phyloP scores from a whole-genome alignment of 2,329 filamentous ascomycete species.

The Aureobasidium uvarum region DNA sequence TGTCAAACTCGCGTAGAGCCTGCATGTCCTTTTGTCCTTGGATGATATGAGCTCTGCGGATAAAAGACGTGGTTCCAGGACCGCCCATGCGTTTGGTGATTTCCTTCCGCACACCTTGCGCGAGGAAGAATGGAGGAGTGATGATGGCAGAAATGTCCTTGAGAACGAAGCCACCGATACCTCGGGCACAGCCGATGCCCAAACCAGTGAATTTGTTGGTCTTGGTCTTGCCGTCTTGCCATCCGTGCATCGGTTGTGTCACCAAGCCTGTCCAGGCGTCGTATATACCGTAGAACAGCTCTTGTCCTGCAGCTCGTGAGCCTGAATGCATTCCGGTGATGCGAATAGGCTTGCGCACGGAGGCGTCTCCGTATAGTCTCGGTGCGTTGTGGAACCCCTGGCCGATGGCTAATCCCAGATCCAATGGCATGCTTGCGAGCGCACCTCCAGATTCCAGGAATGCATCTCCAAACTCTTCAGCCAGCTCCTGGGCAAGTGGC shows the following conservation, averaged over 20 bases:
- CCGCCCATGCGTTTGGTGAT: slow-evolving; percentile 56
- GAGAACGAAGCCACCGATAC: slow-evolving; percentile 74
- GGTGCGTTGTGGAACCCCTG: slow-evolving; percentile 88
- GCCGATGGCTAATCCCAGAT: slow-evolving; percentile 77
- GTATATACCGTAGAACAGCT: slow-evolving; percentile 61
- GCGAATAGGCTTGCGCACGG: slow-evolving; percentile 72
- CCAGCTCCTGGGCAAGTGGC: slow-evolving; percentile 40
- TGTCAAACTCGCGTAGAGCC: slow-evolving; percentile 29
- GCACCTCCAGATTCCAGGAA: slow-evolving; percentile 70
- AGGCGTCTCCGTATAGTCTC: slow-evolving; percentile 79
- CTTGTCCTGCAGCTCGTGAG: slow-evolving; percentile 71
- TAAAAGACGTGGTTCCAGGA: slow-evolving; percentile 33
- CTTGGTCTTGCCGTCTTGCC: slow-evolving; percentile 51
- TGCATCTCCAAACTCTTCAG: slow-evolving; percentile 64
- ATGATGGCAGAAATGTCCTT: slow-evolving; percentile 70
- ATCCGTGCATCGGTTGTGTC: slow-evolving; percentile 71
- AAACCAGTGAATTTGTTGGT: slow-evolving; percentile 36
- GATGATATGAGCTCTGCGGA: slow-evolving; percentile 37
- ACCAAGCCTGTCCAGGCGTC: slow-evolving; percentile 79
- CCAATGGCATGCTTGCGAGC: slow-evolving; percentile 77
- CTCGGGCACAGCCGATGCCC: slow-evolving; percentile 68
- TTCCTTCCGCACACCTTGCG: slow-evolving; percentile 79
- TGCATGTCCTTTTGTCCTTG: slow-evolving; percentile 36
- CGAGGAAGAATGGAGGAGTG: slow-evolving; percentile 73
- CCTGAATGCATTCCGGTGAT: slow-evolving; percentile 76